A percentile compares a stretch with the other conserved stretches of the same genome.
Conservation (phyloP, 2,329 filamentous ascomycete species). For the Fusarium torreyae region DNA sequence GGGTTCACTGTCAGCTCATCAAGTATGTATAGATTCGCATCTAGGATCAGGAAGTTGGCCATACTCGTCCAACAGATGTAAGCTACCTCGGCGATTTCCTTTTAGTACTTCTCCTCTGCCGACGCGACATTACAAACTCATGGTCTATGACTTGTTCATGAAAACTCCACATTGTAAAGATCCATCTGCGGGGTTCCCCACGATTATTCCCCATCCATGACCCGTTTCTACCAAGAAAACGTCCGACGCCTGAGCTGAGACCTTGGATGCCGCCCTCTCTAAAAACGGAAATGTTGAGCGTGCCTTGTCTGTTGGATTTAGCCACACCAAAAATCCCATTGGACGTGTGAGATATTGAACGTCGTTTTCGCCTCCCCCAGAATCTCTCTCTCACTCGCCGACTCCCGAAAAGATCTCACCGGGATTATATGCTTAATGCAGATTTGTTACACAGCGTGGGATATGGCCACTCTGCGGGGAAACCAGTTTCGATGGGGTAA, state of each 20-base stretch:
- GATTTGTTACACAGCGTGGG: constrained; percentile 16
- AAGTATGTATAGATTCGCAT: background rate
- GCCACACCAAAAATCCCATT: constrained; percentile 10
- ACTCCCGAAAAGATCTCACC: constrained; percentile 16
- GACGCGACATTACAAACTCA: constrained; percentile 31
- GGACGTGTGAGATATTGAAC: constrained; percentile 13
- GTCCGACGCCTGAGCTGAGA: constrained; percentile 7
- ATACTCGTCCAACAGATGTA: background rate
- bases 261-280: constrained; percentile 14
- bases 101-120: background rate
- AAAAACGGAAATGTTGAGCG: constrained; percentile 37
- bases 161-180: constrained; percentile 6
- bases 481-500: constrained; percentile 45
- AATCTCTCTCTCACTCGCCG: background rate
- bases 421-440: background rate
- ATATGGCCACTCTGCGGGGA: constrained; percentile 37
- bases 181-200: constrained; percentile 41
- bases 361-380: background rate
- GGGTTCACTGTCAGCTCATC: background rate
- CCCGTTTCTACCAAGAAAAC: background rate
- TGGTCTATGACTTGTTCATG: constrained; percentile 18
- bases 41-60: background rate
- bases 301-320: constrained; percentile 28
- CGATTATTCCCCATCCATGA: constrained; percentile 11
- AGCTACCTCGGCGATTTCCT: constrained; percentile 1